These are phyloP conservation scores for Erodium trifolium DNA, from an alignment of 441 rosid genomes.

Conservation along the genomic window DNA sequence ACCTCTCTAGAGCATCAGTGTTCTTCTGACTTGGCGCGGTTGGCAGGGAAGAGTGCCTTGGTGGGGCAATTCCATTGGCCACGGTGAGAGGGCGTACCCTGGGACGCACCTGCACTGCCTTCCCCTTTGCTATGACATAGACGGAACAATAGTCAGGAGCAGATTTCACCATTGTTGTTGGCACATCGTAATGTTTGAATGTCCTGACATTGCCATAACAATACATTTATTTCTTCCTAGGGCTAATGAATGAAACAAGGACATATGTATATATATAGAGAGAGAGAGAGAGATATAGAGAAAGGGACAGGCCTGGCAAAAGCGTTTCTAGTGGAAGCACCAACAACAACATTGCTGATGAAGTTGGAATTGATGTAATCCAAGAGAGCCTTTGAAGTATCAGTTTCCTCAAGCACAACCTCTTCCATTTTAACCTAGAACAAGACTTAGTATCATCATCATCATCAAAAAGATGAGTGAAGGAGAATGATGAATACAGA, in stretches of 20 bases:
- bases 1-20: conserved; percentile 37
- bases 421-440: conserved; percentile 52
- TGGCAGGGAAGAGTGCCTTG: too few species aligned
- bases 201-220: conserved; percentile 22
- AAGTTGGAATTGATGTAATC: conserved; percentile 50
- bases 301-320: conserved; percentile 42
- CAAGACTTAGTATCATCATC: too few species aligned
- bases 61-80: too few species aligned
- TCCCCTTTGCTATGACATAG: conserved; percentile 69
- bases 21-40: background rate
- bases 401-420: conserved; percentile 54
- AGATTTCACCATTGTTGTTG: conserved; percentile 38
- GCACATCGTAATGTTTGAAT: conserved; percentile 46
- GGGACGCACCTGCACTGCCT: conserved; percentile 34
- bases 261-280: too few species aligned
- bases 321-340: conserved; percentile 53
- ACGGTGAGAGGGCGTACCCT: conserved; percentile 18
- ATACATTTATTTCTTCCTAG: too few species aligned
- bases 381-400: conserved; percentile 48
- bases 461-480: background rate
- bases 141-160: conserved; percentile 70
- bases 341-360: conserved; percentile 46
- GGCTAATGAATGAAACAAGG: too few species aligned
- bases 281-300: background rate
- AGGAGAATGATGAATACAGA: too few species aligned